Evolutionary conservation across 2,329 filamentous ascomycete genomes (phyloP).

Genomic region (Aureobasidium subglaciale): DNA sequence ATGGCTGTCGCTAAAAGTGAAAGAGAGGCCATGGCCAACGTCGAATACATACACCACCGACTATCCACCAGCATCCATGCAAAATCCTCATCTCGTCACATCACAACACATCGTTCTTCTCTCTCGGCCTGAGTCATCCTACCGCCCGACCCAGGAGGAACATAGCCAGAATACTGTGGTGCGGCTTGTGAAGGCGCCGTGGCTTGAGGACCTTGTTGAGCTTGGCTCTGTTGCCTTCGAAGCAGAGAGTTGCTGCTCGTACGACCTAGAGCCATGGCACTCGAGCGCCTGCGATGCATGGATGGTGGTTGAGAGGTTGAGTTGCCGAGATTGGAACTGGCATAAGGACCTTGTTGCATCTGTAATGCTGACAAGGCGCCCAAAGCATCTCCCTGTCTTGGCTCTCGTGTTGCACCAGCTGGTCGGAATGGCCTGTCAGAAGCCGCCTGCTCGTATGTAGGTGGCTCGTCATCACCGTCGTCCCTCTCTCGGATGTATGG

Average conservation of each 20-base stretch:
- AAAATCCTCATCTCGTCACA: background rate
- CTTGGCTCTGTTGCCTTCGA: slow-evolving; percentile 9
- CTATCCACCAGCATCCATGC: background rate
- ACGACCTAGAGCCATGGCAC: background rate
- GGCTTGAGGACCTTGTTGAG: background rate
- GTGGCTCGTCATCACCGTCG: slow-evolving; percentile 41
- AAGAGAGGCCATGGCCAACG: background rate
- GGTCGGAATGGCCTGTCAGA: slow-evolving; percentile 46
- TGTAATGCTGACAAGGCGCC: slow-evolving; percentile 28
- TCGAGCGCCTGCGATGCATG: slow-evolving; percentile 9
- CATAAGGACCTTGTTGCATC: slow-evolving; percentile 23
- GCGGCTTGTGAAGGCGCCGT: background rate
- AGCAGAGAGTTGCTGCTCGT: slow-evolving; percentile 3
- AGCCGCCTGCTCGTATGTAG: slow-evolving; percentile 59
- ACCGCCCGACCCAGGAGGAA: slow-evolving; percentile 5
- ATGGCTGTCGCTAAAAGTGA: background rate
- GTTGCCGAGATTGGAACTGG: background rate
- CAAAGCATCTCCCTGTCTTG: slow-evolving; percentile 27
- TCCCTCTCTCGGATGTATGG: slow-evolving; percentile 12
- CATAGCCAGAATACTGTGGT: slow-evolving; percentile 12
- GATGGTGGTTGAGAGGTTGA: background rate
- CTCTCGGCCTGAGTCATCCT: slow-evolving; percentile 7
- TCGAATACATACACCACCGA: too few species aligned
- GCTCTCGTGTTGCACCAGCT: slow-evolving; percentile 24
- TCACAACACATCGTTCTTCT: slow-evolving; percentile 7